Percentiles rank a stretch among this genome's conserved stretches.
Conservation (phyloP, 2,329 filamentous ascomycete species). For the Fusarium globosum region DNA sequence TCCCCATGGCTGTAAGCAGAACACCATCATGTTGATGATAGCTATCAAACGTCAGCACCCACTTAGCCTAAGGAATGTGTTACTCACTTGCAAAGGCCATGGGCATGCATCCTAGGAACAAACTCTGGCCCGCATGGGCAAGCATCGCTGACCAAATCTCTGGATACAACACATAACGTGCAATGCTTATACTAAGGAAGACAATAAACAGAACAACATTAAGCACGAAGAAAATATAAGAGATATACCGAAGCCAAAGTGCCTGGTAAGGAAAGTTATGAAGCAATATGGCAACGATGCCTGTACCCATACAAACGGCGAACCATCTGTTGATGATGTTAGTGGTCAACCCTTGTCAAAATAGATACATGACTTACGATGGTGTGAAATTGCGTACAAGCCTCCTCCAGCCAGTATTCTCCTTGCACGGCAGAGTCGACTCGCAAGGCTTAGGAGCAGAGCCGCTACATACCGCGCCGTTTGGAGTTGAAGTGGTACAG, state of each 20-base stretch:
- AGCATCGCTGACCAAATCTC: conserved; percentile 75
- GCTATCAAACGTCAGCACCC: conserved; percentile 47
- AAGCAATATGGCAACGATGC: conserved; percentile 72
- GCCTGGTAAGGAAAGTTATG: conserved; percentile 70
- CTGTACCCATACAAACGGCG: conserved; percentile 73
- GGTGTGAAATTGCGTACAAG: conserved; percentile 66
- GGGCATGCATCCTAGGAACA: conserved; percentile 76
- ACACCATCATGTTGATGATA: conserved; percentile 73
- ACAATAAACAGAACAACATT: conserved; percentile 68
- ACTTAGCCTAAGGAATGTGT: background rate
- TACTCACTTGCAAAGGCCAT: conserved; percentile 71
- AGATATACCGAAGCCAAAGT: conserved; percentile 67
- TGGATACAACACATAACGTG: conserved; percentile 74
- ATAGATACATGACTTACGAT: conserved; percentile 54
- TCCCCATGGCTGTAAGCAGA: conserved; percentile 72
- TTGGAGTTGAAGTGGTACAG: conserved; percentile 18
- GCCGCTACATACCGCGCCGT: conserved; percentile 12
- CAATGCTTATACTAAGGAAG: conserved; percentile 64
- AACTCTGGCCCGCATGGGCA: conserved; percentile 71
- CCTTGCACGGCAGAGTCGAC: conserved; percentile 43
- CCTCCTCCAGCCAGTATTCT: conserved; percentile 56
- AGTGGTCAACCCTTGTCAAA: background rate
- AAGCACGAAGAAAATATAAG: conserved; percentile 69
- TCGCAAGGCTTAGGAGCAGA: conserved; percentile 25
- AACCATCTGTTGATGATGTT: conserved; percentile 61